Conservation (phyloP, 2,329 filamentous ascomycete species). For the Fusarium sp. region DNA sequence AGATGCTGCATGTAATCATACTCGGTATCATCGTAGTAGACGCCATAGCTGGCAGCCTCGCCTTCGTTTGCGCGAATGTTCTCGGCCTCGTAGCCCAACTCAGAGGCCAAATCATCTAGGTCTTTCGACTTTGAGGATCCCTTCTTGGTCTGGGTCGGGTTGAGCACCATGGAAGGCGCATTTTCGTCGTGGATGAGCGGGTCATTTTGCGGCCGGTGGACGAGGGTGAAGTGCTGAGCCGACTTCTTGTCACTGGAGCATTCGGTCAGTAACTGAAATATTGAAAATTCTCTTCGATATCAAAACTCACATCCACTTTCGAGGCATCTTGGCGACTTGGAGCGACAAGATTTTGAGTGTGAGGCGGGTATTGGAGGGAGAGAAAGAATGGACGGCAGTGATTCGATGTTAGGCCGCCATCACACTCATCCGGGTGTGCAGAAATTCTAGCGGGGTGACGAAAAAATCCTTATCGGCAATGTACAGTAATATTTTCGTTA, state of each 20-base stretch:
- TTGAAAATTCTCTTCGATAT: neutral
- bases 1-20: constrained; percentile 99
- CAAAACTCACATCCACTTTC: constrained; percentile 72
- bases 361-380: constrained; percentile 10
- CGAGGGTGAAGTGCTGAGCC: constrained; percentile 92
- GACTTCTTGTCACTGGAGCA: constrained; percentile 80
- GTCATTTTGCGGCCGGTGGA: constrained; percentile 97
- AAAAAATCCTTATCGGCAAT: constrained; percentile 47
- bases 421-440: constrained; percentile 41
- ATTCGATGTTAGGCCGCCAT: constrained; percentile 44
- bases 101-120: constrained; percentile 79
- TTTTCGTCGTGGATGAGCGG: constrained; percentile 93
- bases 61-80: constrained; percentile 89
- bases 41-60: constrained; percentile 92
- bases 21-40: constrained; percentile 93
- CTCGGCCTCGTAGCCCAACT: constrained; percentile 76
- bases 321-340: constrained; percentile 72
- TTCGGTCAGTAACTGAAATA: constrained; percentile 17
- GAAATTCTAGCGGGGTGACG: constrained; percentile 49
- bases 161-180: constrained; percentile 91
- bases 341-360: constrained; percentile 26
- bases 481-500: constrained; percentile 47
- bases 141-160: constrained; percentile 67
- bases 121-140: constrained; percentile 67
- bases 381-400: constrained; percentile 14